A percentile compares a stretch with the other conserved stretches of the same genome.
Conservation (phyloP, 805 yeast species). For the Grigorovia yakushimaensis region DNA sequence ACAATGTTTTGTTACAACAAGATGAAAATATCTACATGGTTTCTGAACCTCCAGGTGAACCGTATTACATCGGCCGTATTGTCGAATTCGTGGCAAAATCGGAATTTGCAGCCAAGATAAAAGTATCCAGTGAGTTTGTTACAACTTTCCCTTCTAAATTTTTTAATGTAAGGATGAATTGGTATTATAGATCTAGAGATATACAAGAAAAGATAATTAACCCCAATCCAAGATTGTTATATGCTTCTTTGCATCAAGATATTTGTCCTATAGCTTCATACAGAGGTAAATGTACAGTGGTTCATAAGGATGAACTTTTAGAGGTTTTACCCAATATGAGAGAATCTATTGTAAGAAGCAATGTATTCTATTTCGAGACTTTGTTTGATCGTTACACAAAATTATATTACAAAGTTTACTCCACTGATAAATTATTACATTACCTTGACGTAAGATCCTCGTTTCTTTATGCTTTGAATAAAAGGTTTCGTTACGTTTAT, state of each 20-base stretch:
- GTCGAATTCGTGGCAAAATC: constrained; percentile 50
- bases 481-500: constrained; percentile 64
- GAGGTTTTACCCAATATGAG: constrained; percentile 34
- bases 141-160: constrained; percentile 38
- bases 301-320: constrained; percentile 56
- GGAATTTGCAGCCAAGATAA: constrained; percentile 13
- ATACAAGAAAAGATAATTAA: constrained; percentile 46
- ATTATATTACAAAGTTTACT: constrained; percentile 67
- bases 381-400: constrained; percentile 80
- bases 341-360: constrained; percentile 45
- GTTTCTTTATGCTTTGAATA: constrained; percentile 51
- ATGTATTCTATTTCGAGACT: constrained; percentile 74
- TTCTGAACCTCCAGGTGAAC: constrained; percentile 90
- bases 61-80: constrained; percentile 79
- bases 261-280: constrained; percentile 65
- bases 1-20: constrained; percentile 16
- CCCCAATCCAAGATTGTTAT: constrained; percentile 62
- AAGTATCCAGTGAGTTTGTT: constrained; percentile 4
- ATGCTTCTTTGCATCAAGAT: constrained; percentile 80
- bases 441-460: constrained; percentile 40
- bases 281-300: constrained; percentile 67
- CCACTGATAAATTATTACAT: constrained; percentile 48
- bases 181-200: constrained; percentile 88
- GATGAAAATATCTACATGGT: constrained; percentile 69
- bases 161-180: constrained; percentile 62